A percentile compares a stretch with the other conserved stretches of the same genome.
phyloP scores from a whole-genome alignment of 169 alveolate species.

The Ichthyophthirius multifiliis region DNA sequence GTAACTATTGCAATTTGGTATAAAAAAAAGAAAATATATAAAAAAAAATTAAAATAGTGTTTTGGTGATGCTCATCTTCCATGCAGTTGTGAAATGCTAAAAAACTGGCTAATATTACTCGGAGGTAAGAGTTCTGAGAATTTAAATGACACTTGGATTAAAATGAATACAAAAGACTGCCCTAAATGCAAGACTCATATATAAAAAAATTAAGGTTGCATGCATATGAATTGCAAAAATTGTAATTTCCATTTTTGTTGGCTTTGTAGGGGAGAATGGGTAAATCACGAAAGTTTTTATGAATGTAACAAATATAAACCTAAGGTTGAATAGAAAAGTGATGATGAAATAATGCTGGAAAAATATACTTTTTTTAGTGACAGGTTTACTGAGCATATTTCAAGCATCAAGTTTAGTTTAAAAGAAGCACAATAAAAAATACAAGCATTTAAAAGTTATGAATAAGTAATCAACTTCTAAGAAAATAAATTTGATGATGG shows the following conservation, averaged over 20 bases:
- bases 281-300: background rate
- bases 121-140: background rate
- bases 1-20: background rate
- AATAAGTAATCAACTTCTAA: background rate
- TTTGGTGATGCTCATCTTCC: conserved; percentile 5
- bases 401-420: background rate
- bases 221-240: conserved; percentile 11
- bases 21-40: background rate
- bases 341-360: background rate
- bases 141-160: background rate
- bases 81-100: background rate
- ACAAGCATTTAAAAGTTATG: background rate
- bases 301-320: background rate
- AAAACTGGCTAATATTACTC: background rate
- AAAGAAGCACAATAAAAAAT: background rate
- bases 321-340: background rate
- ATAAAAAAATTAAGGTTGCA: background rate
- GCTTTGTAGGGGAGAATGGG: background rate
- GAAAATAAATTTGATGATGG: background rate
- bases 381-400: background rate
- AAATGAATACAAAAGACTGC: background rate
- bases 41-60: no score
- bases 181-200: background rate
- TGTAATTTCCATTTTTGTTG: conserved; percentile 6
- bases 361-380: background rate